phyloP scores from a whole-genome alignment of 2,329 filamentous ascomycete species.

The Cylindrodendrum hubeiense region DNA sequence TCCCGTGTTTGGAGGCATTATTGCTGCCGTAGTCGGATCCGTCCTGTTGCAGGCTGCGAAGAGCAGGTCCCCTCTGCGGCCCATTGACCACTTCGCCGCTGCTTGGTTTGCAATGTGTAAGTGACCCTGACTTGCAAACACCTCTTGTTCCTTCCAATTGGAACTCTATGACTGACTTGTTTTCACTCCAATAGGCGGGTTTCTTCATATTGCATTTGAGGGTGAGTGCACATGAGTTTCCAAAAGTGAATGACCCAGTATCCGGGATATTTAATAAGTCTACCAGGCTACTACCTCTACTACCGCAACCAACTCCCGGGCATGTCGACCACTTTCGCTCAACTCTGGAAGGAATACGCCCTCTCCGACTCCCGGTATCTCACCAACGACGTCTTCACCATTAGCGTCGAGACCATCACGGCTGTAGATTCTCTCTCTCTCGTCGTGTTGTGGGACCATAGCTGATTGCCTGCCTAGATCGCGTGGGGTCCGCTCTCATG shows the following conservation, averaged over 20 bases:
- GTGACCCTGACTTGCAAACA: constrained; percentile 37
- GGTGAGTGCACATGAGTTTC: constrained; percentile 56
- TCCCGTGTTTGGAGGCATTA: constrained; percentile 49
- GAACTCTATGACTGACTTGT: background rate
- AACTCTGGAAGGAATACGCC: constrained; percentile 94
- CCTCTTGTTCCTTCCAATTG: background rate
- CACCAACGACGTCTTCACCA: constrained; percentile 83
- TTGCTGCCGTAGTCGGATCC: constrained; percentile 51
- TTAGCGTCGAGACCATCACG: constrained; percentile 90
- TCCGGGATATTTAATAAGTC: background rate
- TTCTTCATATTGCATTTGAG: constrained; percentile 86
- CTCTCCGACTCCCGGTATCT: constrained; percentile 90
- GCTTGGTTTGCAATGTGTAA: constrained; percentile 69
- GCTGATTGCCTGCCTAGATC: constrained; percentile 49
- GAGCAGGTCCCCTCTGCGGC: constrained; percentile 35
- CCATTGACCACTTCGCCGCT: constrained; percentile 57
- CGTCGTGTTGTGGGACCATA: constrained; percentile 3
- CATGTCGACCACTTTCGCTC: constrained; percentile 80
- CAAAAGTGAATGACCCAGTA: background rate
- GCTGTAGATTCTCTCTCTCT: constrained; percentile 65
- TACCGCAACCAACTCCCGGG: constrained; percentile 75
- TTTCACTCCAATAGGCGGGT: constrained; percentile 64
- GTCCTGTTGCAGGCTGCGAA: constrained; percentile 43
- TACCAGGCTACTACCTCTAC: constrained; percentile 78
- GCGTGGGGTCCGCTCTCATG: constrained; percentile 71